A percentile compares a stretch with the other conserved stretches of the same genome.
These are phyloP conservation scores for Neurospora discreta DNA, from an alignment of 495 filamentous ascomycete genomes.

Conservation along the genomic window DNA sequence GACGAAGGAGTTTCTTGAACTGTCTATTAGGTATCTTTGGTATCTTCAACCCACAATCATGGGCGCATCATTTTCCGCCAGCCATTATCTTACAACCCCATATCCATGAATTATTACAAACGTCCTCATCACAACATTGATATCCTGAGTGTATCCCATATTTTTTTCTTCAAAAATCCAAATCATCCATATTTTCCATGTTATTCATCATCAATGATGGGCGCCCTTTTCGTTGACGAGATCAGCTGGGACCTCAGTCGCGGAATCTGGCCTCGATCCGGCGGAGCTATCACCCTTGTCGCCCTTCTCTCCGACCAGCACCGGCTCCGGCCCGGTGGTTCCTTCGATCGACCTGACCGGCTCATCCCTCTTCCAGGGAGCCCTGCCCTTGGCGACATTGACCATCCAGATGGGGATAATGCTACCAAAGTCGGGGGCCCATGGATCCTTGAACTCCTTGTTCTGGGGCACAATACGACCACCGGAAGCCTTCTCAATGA, in stretches of 20 bases:
- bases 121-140: not conserved
- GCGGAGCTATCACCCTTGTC: not conserved
- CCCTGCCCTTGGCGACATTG: constrained; percentile 50
- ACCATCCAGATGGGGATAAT: constrained; percentile 59
- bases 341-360: not conserved
- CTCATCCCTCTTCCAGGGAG: not conserved
- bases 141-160: not conserved
- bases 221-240: not conserved
- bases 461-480: constrained; percentile 63
- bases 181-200: not conserved
- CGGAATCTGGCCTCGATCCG: not conserved
- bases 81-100: not conserved
- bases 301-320: not conserved
- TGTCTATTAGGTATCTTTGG: not conserved
- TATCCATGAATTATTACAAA: not conserved
- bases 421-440: constrained; percentile 61
- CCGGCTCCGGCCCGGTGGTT: not conserved
- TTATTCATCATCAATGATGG: not conserved
- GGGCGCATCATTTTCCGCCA: not conserved
- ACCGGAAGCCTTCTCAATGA: constrained; percentile 49
- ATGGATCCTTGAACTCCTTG: constrained; percentile 60
- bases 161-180: not conserved
- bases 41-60: not conserved
- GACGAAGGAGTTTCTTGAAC: not conserved
- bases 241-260: not conserved